Evolutionary conservation across 805 yeast species (phyloP), one percentile per base, ranked within the genome.

Genomic region (Lachancea thermotolerans): DNA sequence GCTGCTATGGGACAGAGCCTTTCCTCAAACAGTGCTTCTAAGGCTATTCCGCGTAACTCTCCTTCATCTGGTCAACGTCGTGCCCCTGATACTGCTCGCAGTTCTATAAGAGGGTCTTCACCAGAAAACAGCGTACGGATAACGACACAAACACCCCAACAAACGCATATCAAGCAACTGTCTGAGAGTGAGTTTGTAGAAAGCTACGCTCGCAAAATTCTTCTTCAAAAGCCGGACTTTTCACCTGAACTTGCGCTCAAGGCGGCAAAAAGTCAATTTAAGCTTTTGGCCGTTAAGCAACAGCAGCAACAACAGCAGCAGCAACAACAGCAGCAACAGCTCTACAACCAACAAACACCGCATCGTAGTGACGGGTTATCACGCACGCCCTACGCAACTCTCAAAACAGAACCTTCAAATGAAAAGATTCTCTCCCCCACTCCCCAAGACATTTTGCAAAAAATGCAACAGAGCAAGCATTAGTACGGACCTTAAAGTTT

Each of bases 231-330:
- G 35, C 65, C 67, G 3, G 59, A 56, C 36, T 41, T 63, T 12
- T 45, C 65, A 1, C 57, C 59, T 6, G 65, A 61, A 35, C 54
- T 57, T 4, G 67, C 67, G 1, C 42, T 62, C 42, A 62, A 58
- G 36, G 65, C 68, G 5, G 66, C 67, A 3, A 62, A 64, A 45
- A 58, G 53, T 28, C 62, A 63, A 37, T 57, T 56, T 34, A 56
- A 48, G 34, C 49, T 51, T 11, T 41, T 56, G 10, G 41, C 52
- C 14, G 34, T 51, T 29, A 57, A 57, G 35, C 60, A 60, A 30
- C 54, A 51, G 21, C 59, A 56, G 25, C 34, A 60, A 49, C 37
- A 65, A 49, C 52, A 44, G 37, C 54, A 49, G 37, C 33, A 30
- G 33, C 31, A 58, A 53, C n/a, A 29, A 29, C 31, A 51, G 39